A percentile compares a stretch with the other conserved stretches of the same genome.
phyloP scores from a whole-genome alignment of 164 flowering plant genomes.

The Buxus sempervirens region DNA sequence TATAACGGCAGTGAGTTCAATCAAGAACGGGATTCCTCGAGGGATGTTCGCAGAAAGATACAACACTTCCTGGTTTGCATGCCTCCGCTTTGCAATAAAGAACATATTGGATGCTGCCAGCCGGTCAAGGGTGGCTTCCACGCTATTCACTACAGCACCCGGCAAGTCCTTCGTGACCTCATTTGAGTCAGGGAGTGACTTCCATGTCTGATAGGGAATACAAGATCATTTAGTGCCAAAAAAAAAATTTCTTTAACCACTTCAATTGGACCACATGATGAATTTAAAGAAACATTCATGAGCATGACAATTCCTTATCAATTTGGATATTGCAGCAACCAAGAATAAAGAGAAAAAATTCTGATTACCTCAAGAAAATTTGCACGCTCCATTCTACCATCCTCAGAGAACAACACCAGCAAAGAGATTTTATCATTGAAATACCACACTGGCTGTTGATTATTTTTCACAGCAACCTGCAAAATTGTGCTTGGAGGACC shows the following conservation, averaged over 20 bases:
- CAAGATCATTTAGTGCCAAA: not conserved
- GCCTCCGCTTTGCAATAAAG: conserved; percentile 88
- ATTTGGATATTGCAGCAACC: not conserved
- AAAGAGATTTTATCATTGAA: conserved; percentile 75
- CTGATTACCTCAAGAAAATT: conserved; percentile 77
- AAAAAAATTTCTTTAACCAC: too few species aligned
- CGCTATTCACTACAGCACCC: conserved; percentile 48
- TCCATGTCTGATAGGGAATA: conserved; percentile 72
- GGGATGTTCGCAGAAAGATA: conserved; percentile 86
- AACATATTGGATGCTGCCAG: conserved; percentile 80
- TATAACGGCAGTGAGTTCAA: conserved; percentile 72
- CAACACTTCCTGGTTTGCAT: conserved; percentile 85
- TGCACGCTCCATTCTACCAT: conserved; percentile 92
- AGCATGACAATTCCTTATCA: not conserved
- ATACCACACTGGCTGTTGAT: conserved; percentile 99
- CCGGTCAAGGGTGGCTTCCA: conserved; percentile 67
- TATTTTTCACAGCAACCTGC: conserved; percentile 95
- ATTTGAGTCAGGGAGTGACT: conserved; percentile 88
- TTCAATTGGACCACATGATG: too few species aligned
- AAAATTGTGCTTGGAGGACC: conserved; percentile 84
- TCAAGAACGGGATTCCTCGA: conserved; percentile 67
- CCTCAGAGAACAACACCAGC: conserved; percentile 68
- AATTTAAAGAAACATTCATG: not conserved
- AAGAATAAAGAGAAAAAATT: not conserved
- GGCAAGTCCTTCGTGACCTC: conserved; percentile 77